These are phyloP conservation scores for Mucuna pruriens DNA, from an alignment of 306 rosid genomes.

Conservation along the genomic window DNA sequence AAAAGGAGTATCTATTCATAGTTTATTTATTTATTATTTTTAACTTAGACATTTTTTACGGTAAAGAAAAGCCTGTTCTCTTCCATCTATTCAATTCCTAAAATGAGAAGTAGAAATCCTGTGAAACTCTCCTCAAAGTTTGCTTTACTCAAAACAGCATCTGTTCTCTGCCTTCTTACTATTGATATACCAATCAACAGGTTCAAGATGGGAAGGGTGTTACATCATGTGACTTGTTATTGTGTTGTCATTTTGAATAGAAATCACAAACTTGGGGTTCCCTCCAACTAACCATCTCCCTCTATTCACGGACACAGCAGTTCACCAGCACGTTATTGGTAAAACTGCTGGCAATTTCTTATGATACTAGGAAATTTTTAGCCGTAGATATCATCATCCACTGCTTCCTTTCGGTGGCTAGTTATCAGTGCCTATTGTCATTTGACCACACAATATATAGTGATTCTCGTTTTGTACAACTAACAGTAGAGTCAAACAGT, in stretches of 20 bases:
- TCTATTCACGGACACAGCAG: conserved; percentile 26
- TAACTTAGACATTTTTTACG: not conserved
- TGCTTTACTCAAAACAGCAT: conserved; percentile 40
- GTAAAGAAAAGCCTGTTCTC: conserved; percentile 5
- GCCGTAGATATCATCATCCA: conserved; percentile 24
- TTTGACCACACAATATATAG: conserved; percentile 19
- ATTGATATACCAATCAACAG: conserved; percentile 38
- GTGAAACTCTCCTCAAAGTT: conserved; percentile 14
- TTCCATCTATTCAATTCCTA: conserved; percentile 37
- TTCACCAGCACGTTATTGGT: conserved; percentile 34
- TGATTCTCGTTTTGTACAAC: conserved; percentile 3
- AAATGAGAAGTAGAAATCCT: conserved; percentile 22
- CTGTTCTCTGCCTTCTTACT: conserved; percentile 31
- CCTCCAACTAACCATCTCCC: conserved; percentile 30
- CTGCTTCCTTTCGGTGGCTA: conserved; percentile 41
- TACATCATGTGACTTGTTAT: conserved; percentile 46
- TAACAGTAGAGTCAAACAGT: conserved; percentile 24
- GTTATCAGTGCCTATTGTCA: conserved; percentile 31
- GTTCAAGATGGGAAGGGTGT: conserved; percentile 21
- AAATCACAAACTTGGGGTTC: conserved; percentile 21
- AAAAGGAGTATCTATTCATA: not conserved
- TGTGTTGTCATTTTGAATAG: conserved; percentile 42
- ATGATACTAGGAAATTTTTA: not conserved
- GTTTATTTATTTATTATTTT: not conserved
- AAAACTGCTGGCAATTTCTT: conserved; percentile 22